phyloP scores from a whole-genome alignment of 257 asterid species.

The Plantago ovata region DNA sequence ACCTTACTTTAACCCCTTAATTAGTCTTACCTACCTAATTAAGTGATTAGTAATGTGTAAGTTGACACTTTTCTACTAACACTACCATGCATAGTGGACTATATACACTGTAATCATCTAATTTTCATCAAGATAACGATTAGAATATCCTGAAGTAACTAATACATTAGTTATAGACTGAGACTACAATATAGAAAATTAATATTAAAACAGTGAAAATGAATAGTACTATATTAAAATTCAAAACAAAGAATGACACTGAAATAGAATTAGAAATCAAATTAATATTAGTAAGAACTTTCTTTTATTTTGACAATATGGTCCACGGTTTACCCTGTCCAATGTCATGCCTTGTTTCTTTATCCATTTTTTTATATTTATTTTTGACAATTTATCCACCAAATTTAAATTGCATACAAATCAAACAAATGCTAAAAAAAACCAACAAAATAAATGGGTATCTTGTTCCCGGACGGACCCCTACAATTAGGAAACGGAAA shows the following conservation, averaged over 20 bases:
- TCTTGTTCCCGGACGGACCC: too few species aligned
- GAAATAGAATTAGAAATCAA: not conserved
- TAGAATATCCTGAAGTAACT: not conserved
- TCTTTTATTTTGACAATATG: not conserved
- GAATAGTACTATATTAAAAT: not conserved
- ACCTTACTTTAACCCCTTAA: not conserved
- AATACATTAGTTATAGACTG: not conserved
- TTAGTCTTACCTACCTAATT: not conserved
- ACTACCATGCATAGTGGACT: constrained; percentile 1
- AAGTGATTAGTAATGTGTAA: not conserved
- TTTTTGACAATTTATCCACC: constrained; percentile 2
- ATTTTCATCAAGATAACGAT: not conserved
- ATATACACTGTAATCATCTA: not conserved
- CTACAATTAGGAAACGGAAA: too few species aligned
- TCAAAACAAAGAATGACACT: not conserved
- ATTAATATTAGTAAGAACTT: not conserved
- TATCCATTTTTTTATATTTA: not conserved
- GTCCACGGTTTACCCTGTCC: constrained; percentile 24
- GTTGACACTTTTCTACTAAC: not conserved
- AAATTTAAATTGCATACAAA: too few species aligned
- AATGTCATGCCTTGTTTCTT: not conserved
- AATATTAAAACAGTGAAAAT: not conserved
- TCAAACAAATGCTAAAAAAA: too few species aligned
- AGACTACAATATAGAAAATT: not conserved
- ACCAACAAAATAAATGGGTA: too few species aligned